Conservation (phyloP, 2,329 filamentous ascomycete species). For the Talaromyces verruculosus region DNA sequence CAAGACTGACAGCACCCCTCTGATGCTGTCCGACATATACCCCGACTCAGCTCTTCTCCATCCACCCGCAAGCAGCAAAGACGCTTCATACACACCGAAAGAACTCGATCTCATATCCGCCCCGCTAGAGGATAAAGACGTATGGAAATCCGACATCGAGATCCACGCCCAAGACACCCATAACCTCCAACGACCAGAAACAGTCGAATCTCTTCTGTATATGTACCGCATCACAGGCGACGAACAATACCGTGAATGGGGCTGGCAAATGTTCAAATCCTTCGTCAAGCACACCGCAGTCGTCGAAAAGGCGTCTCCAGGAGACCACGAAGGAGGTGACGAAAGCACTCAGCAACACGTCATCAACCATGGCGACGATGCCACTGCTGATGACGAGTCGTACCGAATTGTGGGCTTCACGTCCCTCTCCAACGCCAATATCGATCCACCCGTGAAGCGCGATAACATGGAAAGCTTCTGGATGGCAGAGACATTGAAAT, state of each 20-base stretch:
- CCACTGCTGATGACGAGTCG: not conserved
- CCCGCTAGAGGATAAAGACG: slow-evolving; percentile 33
- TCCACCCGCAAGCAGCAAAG: slow-evolving; percentile 24
- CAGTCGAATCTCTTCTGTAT: slow-evolving; percentile 93
- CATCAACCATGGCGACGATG: not conserved
- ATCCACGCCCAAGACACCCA: slow-evolving; percentile 82
- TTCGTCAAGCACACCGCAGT: slow-evolving; percentile 86
- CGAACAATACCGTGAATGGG: slow-evolving; percentile 86
- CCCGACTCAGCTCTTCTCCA: slow-evolving; percentile 30
- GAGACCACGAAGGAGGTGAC: slow-evolving; percentile 25
- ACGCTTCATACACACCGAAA: slow-evolving; percentile 14
- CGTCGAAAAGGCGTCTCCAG: slow-evolving; percentile 56
- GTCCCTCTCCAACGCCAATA: slow-evolving; percentile 72
- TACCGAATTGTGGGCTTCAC: slow-evolving; percentile 65
- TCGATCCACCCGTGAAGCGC: slow-evolving; percentile 64
- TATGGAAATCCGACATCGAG: slow-evolving; percentile 74
- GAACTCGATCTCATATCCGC: slow-evolving; percentile 39
- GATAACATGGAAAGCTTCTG: slow-evolving; percentile 99
- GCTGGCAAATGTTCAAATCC: slow-evolving; percentile 96
- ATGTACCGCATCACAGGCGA: slow-evolving; percentile 99
- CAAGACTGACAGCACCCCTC: slow-evolving; percentile 67
- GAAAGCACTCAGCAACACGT: not conserved
- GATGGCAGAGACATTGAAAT: slow-evolving; percentile 97
- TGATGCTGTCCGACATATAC: slow-evolving; percentile 45
- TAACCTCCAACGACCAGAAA: slow-evolving; percentile 93